Conservation (phyloP, 129 eudicot genomes). For the Flaveria trinervia region DNA sequence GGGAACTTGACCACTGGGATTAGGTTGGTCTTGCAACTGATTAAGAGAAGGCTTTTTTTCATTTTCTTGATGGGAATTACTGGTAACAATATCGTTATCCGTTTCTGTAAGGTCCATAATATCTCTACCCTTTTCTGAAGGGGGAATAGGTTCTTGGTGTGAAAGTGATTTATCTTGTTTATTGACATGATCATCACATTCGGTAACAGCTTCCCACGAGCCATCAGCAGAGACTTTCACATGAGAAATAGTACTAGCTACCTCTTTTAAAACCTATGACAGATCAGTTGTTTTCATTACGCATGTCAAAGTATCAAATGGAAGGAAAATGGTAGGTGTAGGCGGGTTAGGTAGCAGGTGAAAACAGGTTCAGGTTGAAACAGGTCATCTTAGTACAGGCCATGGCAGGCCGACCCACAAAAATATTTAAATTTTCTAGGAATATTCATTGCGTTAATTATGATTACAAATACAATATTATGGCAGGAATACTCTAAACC, state of each 20-base stretch:
- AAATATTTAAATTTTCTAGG: no score
- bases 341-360: background rate
- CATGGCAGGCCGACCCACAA: no score
- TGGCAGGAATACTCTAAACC: background rate
- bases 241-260: slow-evolving; percentile 47
- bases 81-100: slow-evolving; percentile 44
- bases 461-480: background rate
- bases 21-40: slow-evolving; percentile 33
- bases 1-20: slow-evolving; percentile 8
- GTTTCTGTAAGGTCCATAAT: slow-evolving; percentile 57
- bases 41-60: slow-evolving; percentile 50
- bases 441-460: background rate
- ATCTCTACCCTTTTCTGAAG: slow-evolving; percentile 11
- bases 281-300: background rate
- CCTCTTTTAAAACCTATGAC: slow-evolving; percentile 63
- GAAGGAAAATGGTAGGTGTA: background rate
- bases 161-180: slow-evolving; percentile 38
- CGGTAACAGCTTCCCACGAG: slow-evolving; percentile 57
- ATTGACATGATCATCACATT: slow-evolving; percentile 41
- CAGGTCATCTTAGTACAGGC: no score
- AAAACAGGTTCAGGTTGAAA: background rate
- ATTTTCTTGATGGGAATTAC: slow-evolving; percentile 28
- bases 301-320: background rate
- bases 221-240: slow-evolving; percentile 75
- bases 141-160: slow-evolving; percentile 32